These are phyloP conservation scores for Trichomonascus vanleenenianus DNA, from an alignment of 805 yeast species.

Conservation along the genomic window DNA sequence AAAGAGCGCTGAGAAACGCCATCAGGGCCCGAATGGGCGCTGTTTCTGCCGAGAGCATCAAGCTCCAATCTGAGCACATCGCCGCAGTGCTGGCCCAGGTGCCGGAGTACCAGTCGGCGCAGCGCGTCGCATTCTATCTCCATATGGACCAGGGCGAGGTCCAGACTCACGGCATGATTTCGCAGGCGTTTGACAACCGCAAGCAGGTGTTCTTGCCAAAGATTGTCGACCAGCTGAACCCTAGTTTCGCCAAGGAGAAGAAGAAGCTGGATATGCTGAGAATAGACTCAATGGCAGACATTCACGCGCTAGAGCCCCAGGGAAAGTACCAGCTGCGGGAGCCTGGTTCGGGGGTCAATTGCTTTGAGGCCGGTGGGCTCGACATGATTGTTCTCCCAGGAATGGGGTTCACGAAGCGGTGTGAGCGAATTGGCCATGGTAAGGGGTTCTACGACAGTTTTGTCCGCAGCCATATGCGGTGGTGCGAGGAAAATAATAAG, in stretches of 20 bases:
- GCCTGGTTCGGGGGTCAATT: slow-evolving; percentile 34
- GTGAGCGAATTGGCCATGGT: slow-evolving; percentile 79
- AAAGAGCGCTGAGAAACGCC: slow-evolving; percentile 11
- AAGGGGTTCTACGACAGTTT: slow-evolving; percentile 87
- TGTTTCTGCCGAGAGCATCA: background rate
- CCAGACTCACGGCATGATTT: slow-evolving; percentile 49
- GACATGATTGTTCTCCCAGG: slow-evolving; percentile 82
- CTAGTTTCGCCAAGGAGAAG: slow-evolving; percentile 29
- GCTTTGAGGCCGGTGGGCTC: slow-evolving; percentile 34
- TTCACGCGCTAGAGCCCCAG: slow-evolving; percentile 45
- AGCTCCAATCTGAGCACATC: slow-evolving; percentile 4
- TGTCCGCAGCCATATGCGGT: slow-evolving; percentile 39
- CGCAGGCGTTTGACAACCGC: slow-evolving; percentile 38
- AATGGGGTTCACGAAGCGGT: slow-evolving; percentile 54
- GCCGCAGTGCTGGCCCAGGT: slow-evolving; percentile 17
- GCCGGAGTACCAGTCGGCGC: slow-evolving; percentile 38
- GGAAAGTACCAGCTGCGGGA: slow-evolving; percentile 66
- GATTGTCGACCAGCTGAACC: slow-evolving; percentile 44
- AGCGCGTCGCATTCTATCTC: slow-evolving; percentile 60
- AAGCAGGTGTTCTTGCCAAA: slow-evolving; percentile 30
- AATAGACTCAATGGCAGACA: slow-evolving; percentile 36
- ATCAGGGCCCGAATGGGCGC: slow-evolving; percentile 5
- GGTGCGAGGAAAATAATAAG: slow-evolving; percentile 15
- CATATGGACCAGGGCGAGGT: slow-evolving; percentile 69
- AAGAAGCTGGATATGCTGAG: slow-evolving; percentile 49